These are phyloP conservation scores for Neurospora tetrasperma DNA, from an alignment of 495 filamentous ascomycete species.

Conservation along the genomic window DNA sequence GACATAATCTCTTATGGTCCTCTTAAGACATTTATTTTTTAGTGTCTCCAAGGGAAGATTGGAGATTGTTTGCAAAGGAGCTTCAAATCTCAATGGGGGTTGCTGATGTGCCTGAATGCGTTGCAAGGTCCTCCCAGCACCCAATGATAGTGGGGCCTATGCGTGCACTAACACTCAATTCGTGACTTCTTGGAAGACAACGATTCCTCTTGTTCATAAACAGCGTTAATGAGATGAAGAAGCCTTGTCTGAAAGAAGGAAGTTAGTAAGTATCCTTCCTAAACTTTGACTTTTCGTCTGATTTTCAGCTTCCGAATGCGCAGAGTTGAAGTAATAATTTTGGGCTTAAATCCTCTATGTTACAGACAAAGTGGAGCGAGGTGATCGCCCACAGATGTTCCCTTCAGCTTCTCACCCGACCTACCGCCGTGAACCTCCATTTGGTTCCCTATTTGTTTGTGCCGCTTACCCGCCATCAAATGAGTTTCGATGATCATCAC, in stretches of 20 bases:
- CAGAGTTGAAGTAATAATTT: no score
- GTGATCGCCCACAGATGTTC: background rate
- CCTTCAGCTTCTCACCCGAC: background rate
- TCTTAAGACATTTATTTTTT: no score
- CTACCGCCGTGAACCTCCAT: background rate
- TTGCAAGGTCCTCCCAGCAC: no score
- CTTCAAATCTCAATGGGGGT: background rate
- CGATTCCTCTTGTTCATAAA: background rate
- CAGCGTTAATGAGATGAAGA: no score
- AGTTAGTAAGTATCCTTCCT: no score
- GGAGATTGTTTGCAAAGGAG: background rate
- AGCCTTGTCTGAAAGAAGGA: no score
- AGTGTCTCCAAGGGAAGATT: background rate
- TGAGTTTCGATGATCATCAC: background rate
- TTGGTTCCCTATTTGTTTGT: background rate
- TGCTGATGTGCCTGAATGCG: background rate
- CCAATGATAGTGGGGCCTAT: no score
- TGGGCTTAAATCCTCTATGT: background rate
- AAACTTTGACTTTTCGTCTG: no score
- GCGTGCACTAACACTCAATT: background rate
- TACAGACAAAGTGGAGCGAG: background rate
- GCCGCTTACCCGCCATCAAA: background rate
- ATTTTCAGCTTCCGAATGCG: no score
- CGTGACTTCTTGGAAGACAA: background rate
- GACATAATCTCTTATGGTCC: no score